Base-by-base conservation (phyloP, 2,329 filamentous ascomycete genomes). In the Lasiodiplodia sp. region DNA sequence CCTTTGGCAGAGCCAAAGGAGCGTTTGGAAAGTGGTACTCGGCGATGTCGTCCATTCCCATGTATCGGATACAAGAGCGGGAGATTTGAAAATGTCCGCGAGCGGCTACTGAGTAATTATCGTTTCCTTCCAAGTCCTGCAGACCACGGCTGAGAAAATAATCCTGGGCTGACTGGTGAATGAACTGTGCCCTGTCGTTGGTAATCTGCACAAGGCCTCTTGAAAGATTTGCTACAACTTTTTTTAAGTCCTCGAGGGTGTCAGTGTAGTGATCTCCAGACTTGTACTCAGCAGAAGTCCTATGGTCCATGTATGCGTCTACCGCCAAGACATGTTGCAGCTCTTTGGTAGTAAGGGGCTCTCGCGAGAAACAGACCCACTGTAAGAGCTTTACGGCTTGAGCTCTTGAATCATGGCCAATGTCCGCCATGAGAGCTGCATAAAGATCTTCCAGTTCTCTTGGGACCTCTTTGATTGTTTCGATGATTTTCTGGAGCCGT, bases 1-100 rank as follows among this genome's bases (percentile, higher is more conserved):
- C 31, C 2, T 10, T 1, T 5, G 31, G 2, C 7, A 31, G 4
- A 10, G 7, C 7, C 7, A 8, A 31, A 1, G 2, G 31, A 2
- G 7, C 8, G 7, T 1, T 10, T 31, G 31, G 31, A 34, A 34
- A 11, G 1, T 2, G 18, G 1, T n/a, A 7, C 18, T 25, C 3
- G 1, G 16, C 5, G n/a, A 51, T 11, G 1, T 51, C 49, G 3
- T 51, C 10, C 49, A 51, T 23, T 21, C 0, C 10, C n/a, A 21
- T 11, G 3, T 51, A 51, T 1, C 49, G 49, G 12, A 51, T 51
- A 12, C 49, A 51, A 4, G 49, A 51, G 3, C 49, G 16, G 0
- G 49, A 51, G 1, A 51, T 11, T 8, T 21, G 10, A 3, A 51
- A 51, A 25, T 51, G 16, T 0, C 49, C 49, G 0, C n/a, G 10